Conservation (phyloP, 805 yeast species). For the Starmera pachycereana region DNA sequence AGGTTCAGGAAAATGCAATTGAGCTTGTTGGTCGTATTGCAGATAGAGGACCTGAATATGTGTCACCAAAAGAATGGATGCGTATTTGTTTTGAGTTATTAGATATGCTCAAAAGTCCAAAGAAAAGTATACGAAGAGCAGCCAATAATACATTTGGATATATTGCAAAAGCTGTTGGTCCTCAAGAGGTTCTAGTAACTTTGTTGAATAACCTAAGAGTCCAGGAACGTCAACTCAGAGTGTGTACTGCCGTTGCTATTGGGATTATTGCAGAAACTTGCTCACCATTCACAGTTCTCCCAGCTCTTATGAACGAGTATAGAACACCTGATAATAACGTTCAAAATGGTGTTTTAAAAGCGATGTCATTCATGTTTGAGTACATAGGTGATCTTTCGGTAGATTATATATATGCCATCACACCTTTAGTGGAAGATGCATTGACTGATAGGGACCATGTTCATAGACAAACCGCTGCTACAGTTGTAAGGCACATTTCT, state of each 20-base stretch:
- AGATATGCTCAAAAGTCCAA: slow-evolving; percentile 78
- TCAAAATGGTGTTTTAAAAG: slow-evolving; percentile 90
- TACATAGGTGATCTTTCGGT: slow-evolving; percentile 73
- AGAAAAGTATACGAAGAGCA: slow-evolving; percentile 65
- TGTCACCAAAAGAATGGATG: slow-evolving; percentile 96
- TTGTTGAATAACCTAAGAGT: slow-evolving; percentile 76
- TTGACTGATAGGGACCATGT: slow-evolving; percentile 83
- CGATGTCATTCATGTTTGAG: slow-evolving; percentile 85
- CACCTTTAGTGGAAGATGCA: slow-evolving; percentile 81
- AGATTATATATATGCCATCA: slow-evolving; percentile 72
- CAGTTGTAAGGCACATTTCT: slow-evolving; percentile 75
- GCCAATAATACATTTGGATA: slow-evolving; percentile 89
- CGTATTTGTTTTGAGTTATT: slow-evolving; percentile 83
- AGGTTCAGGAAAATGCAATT: slow-evolving; percentile 79
- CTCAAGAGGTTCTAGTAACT: slow-evolving; percentile 85
- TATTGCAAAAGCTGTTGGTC: slow-evolving; percentile 89
- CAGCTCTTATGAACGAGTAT: slow-evolving; percentile 93
- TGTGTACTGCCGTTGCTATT: slow-evolving; percentile 95
- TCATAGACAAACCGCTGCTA: slow-evolving; percentile 92
- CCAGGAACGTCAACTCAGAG: slow-evolving; percentile 93
- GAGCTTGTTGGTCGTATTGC: slow-evolving; percentile 78
- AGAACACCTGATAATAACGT: slow-evolving; percentile 86
- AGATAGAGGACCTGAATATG: slow-evolving; percentile 64
- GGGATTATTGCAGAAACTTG: slow-evolving; percentile 94
- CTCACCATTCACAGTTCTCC: slow-evolving; percentile 85